Evolutionary conservation across 1,139 yeast genomes (phyloP).

Genomic region (Blastobotrys apis): DNA sequence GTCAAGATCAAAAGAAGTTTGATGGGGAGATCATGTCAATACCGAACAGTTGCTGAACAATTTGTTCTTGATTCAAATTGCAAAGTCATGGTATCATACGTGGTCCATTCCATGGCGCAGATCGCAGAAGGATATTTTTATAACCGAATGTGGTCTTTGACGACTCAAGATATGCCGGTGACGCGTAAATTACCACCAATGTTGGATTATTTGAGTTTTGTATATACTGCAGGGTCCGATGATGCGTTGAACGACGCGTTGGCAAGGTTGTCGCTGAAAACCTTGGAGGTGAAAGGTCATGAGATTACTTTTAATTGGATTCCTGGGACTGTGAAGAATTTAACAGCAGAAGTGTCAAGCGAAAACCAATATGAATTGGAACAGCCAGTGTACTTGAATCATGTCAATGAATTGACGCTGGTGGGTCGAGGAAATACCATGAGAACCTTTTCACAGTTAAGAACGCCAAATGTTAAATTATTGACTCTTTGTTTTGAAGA

Average conservation of each 20-base stretch:
- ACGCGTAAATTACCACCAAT: not conserved
- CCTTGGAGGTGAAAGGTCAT: not conserved
- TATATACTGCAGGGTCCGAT: not conserved
- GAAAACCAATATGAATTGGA: not conserved
- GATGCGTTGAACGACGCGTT: not conserved
- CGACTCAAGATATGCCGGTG: slow-evolving; percentile 1
- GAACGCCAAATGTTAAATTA: not conserved
- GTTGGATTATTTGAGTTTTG: slow-evolving; percentile 1
- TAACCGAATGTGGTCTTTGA: not conserved
- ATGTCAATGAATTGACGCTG: not conserved
- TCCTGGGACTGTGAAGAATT: not conserved
- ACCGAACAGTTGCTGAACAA: slow-evolving; percentile 5
- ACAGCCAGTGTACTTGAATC: not conserved
- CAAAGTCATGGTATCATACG: not conserved
- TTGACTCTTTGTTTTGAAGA: not conserved
- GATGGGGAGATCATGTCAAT: not conserved
- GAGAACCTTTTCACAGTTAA: not conserved
- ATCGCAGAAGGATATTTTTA: slow-evolving; percentile 2
- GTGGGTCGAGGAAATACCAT: not conserved
- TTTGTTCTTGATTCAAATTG: not conserved
- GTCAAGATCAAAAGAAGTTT: not conserved
- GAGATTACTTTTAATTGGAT: not conserved
- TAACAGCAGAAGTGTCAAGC: not conserved
- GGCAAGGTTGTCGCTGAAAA: not conserved
- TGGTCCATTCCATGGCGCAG: slow-evolving; percentile 1